Conservation (phyloP, 2,329 filamentous ascomycete genomes). For the Huntiella bhutanensis region DNA sequence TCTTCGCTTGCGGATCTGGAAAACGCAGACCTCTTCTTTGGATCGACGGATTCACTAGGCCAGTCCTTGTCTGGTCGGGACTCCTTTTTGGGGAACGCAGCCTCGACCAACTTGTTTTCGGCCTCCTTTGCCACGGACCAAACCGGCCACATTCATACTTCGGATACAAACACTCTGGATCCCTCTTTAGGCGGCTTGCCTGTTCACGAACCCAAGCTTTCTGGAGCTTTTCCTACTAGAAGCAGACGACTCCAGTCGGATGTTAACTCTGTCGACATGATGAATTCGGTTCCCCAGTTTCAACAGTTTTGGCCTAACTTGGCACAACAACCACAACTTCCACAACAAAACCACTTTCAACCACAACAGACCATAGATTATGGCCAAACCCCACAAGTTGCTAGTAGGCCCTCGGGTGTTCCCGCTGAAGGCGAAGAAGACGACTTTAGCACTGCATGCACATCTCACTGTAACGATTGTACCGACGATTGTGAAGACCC, state of each 20-base stretch:
- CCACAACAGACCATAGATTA: neutral
- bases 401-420: neutral
- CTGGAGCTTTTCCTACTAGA: slow-evolving; percentile 1
- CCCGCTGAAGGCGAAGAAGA: slow-evolving; percentile 14
- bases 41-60: neutral
- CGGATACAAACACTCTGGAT: neutral
- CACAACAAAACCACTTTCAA: too few species aligned
- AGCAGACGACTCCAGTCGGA: slow-evolving; percentile 1
- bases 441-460: slow-evolving; percentile 19
- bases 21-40: neutral
- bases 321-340: neutral
- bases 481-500: slow-evolving; percentile 21
- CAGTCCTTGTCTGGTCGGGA: too few species aligned
- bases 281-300: neutral
- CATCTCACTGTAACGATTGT: slow-evolving; percentile 19
- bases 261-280: neutral
- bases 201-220: neutral
- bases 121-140: neutral
- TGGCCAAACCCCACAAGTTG: neutral
- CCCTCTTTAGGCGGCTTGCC: neutral
- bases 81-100: too few species aligned
- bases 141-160: neutral
- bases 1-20: slow-evolving; percentile 2
- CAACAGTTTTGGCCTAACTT: neutral
- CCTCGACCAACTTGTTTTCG: too few species aligned